phyloP scores from a whole-genome alignment of 441 rosid genomes.

The Erodium trifolium region DNA sequence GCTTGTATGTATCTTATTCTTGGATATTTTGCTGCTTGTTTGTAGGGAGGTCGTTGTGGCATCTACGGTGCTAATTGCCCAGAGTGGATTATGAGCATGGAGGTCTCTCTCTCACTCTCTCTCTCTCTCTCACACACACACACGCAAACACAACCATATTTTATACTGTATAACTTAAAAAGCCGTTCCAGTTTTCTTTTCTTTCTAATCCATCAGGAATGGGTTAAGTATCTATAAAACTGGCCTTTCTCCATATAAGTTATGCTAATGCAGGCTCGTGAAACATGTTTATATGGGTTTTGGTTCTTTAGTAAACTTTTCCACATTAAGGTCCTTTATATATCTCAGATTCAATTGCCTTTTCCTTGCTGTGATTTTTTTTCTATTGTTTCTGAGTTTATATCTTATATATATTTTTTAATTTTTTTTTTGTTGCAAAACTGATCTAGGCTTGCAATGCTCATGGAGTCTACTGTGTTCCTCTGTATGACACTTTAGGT shows the following conservation, averaged over 20 bases:
- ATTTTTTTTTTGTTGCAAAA: constrained; percentile 14
- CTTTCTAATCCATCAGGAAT: not conserved
- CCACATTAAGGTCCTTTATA: not conserved
- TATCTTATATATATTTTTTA: not conserved
- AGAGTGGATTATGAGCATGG: constrained; percentile 97
- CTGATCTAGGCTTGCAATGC: constrained; percentile 92
- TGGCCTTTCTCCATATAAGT: not conserved
- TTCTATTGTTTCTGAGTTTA: constrained; percentile 8
- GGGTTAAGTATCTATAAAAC: not conserved
- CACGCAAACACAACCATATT: not conserved
- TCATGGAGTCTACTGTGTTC: constrained; percentile 87
- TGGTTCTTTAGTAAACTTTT: not conserved
- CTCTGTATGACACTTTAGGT: constrained; percentile 93
- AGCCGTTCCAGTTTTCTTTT: not conserved
- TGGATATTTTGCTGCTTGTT: constrained; percentile 14
- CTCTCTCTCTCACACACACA: not conserved
- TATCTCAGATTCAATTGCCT: not conserved
- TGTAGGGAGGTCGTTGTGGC: constrained; percentile 80
- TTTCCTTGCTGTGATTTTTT: not conserved
- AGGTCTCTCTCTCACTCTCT: constrained; percentile 35
- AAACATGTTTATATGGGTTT: not conserved
- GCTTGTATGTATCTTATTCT: not conserved
- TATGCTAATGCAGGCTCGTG: not conserved
- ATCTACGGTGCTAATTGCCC: constrained; percentile 77
- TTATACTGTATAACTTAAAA: not conserved